Evolutionary conservation across 73 alveolate genomes (phyloP).

Genomic region (Uronychia binucleata): DNA sequence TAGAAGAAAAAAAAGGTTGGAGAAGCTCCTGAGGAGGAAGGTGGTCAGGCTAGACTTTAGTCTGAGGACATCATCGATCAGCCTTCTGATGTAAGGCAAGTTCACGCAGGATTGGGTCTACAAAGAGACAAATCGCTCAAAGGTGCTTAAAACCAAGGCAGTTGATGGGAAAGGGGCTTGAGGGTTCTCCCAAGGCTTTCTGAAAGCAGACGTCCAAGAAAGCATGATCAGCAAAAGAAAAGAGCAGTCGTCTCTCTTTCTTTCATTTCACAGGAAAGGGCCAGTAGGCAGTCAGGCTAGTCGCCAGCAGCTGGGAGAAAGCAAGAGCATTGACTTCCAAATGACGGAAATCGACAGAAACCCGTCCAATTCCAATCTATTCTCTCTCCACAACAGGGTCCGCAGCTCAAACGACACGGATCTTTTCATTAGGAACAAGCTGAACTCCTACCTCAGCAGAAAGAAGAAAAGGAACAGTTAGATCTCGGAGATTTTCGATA

Average conservation of each 20-base stretch:
- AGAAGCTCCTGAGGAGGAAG: no score
- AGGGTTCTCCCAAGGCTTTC: not conserved
- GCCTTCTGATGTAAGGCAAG: not conserved
- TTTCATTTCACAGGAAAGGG: not conserved
- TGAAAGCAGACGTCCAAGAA: not conserved
- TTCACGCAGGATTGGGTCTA: not conserved
- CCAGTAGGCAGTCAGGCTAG: not conserved
- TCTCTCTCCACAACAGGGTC: no score
- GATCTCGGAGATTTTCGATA: no score
- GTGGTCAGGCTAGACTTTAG: no score
- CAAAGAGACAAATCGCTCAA: not conserved
- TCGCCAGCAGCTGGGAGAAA: not conserved
- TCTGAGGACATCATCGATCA: not conserved
- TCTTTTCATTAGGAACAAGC: not conserved
- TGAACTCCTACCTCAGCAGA: not conserved
- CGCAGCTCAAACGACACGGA: not conserved
- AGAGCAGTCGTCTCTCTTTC: not conserved
- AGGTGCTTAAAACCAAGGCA: not conserved
- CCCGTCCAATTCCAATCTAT: not conserved
- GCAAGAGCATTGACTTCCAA: not conserved
- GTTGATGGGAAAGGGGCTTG: not conserved
- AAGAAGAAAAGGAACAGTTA: not conserved
- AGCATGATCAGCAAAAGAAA: not conserved
- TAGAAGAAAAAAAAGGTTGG: no score
- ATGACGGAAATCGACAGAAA: not conserved